Conservation (phyloP, 2,329 filamentous ascomycete genomes). For the Diaporthe sp. region DNA sequence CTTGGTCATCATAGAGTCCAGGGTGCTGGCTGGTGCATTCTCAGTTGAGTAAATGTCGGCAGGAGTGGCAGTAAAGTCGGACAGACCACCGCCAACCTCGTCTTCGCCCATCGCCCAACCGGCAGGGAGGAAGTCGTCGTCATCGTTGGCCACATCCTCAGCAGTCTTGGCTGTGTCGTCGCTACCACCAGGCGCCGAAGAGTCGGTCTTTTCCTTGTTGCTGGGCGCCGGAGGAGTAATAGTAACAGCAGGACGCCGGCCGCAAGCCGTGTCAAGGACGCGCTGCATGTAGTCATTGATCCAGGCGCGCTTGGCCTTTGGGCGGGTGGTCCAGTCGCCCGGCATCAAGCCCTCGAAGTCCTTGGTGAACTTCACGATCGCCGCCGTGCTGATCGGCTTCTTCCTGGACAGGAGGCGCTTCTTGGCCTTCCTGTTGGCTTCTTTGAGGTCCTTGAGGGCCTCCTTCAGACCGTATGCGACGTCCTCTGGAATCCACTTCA, state of each 20-base stretch:
- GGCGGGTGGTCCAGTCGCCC: not conserved
- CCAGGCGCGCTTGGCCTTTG: not conserved
- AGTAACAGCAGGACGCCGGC: not conserved
- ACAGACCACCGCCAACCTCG: not conserved
- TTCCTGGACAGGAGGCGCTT: conserved; percentile 9
- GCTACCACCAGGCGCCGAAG: too few species aligned
- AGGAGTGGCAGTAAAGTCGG: not conserved
- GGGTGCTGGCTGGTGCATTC: not conserved
- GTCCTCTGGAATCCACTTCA: conserved; percentile 15
- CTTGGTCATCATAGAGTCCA: not conserved
- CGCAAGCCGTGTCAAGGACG: not conserved
- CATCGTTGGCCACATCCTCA: not conserved
- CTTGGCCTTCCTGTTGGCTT: conserved; percentile 13
- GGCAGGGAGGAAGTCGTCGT: too few species aligned
- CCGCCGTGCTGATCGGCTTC: not conserved
- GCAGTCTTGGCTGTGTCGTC: not conserved
- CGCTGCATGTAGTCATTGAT: not conserved
- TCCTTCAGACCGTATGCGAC: not conserved
- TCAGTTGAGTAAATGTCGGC: not conserved
- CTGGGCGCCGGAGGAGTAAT: not conserved
- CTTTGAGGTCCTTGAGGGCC: not conserved
- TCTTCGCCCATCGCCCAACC: not conserved
- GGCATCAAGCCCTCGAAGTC: not conserved
- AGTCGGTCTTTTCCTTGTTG: accelerated
- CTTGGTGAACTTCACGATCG: not conserved